These are phyloP conservation scores for Boletus pseudo-olivaceus DNA, from an alignment of 768 basidiomycete genomes.

Conservation along the genomic window DNA sequence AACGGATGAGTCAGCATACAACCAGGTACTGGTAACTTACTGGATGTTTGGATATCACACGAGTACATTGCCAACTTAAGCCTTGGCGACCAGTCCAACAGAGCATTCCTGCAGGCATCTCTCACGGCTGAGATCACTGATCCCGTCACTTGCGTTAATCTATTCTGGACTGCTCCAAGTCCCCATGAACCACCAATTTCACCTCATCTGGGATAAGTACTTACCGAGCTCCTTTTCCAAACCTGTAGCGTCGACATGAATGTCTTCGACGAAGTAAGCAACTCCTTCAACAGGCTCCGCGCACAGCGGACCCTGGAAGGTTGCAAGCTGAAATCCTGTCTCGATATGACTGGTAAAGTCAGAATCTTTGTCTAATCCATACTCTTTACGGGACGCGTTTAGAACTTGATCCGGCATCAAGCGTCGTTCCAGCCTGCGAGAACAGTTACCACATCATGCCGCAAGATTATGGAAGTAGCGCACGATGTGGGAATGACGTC, in stretches of 20 bases:
- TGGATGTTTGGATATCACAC: conserved; percentile 97
- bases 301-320: conserved; percentile 92
- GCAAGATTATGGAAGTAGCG: conserved; percentile 29
- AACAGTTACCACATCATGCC: conserved; percentile 3
- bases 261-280: conserved; percentile 81
- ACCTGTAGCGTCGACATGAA: conserved; percentile 58
- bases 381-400: conserved; percentile 30
- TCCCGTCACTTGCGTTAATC: conserved; percentile 81
- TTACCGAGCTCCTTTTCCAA: conserved; percentile 66
- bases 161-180: conserved; percentile 59
- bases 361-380: conserved; percentile 32
- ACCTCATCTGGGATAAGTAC: conserved; percentile 21
- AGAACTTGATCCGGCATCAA: conserved; percentile 38
- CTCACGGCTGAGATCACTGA: conserved; percentile 85
- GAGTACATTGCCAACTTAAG: conserved; percentile 98
- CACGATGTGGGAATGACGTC: conserved; percentile 50
- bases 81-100: conserved; percentile 97
- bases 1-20: conserved; percentile 9
- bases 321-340: conserved; percentile 92
- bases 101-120: conserved; percentile 84
- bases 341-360: conserved; percentile 85
- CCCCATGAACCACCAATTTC: conserved; percentile 10
- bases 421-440: conserved; percentile 48
- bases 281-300: conserved; percentile 93
- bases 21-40: conserved; percentile 45